Evolutionary conservation across 805 yeast species (phyloP), one percentile per base, ranked within the genome.

Genomic region (Wickerhamomyces ciferrii): DNA sequence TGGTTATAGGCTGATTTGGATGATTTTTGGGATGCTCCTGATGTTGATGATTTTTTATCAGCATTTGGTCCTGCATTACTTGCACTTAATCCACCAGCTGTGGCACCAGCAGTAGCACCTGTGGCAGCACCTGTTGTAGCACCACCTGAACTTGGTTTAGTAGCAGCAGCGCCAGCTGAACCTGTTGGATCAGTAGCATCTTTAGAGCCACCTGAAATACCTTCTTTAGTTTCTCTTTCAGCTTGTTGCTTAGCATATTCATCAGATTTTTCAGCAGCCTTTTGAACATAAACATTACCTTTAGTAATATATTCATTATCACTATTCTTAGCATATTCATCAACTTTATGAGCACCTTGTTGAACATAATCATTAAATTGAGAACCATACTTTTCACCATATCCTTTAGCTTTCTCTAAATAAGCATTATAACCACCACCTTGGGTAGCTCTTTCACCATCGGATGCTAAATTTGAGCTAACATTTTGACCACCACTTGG

Each of bases 261-360:
- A 19, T 53, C 53, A 14, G 50, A 32, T 15, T 45, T 47, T n/a
- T 43, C 48, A 27, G 55, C 55, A 23, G 41, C 39, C 23, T 44
- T 45, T 48, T 53, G 56, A 10, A 53, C 44, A 29, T 38, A 41
- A 0, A 17, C 32, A 24, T 51, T 51, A 20, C 53, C 54, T 45
- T 49, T 41, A 5, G 17, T 21, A 23, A 49, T 36, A 27, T 45
- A 44, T 41, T 45, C 41, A 25, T 49, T 54, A 32, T 49, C 43
- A 29, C 46, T 49, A 10, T 21, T 41, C 31, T 50, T 37, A 6
- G 54, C 52, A 20, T 49, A 45, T 7, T 43, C 49, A 31, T 52
- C 55, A 37, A 41, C 50, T 41, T 50, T 49, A 19, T 48, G 50
- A 31, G 54, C 58, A 39, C 48, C 53, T n/a, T 20, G 19, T 41